Conservation (phyloP, 306 rosid genomes). For the Trichosanthes cucumerina region DNA sequence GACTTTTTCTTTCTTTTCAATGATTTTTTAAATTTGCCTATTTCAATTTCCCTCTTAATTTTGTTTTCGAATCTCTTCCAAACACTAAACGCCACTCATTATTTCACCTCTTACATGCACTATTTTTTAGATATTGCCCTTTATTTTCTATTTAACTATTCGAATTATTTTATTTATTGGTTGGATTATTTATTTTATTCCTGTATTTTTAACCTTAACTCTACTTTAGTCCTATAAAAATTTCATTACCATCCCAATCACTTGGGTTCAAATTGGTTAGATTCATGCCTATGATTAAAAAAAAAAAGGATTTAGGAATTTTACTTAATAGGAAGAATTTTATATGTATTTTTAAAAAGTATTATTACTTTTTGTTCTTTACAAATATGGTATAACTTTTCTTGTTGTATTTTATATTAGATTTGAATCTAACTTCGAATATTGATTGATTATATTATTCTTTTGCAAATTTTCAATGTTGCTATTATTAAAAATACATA, state of each 20-base stretch:
- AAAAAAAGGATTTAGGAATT: no score
- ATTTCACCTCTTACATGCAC: neutral
- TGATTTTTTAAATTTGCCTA: neutral
- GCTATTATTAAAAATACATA: no score
- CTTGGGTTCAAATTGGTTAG: neutral
- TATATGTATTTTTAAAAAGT: no score
- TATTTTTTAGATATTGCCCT: neutral
- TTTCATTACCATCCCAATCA: neutral
- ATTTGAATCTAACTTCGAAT: no score
- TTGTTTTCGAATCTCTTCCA: constrained; percentile 2
- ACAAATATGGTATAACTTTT: no score
- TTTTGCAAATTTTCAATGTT: no score
- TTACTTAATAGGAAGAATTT: no score
- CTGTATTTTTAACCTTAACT: neutral
- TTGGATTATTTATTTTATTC: neutral
- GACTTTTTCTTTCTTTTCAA: neutral
- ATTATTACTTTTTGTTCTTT: no score
- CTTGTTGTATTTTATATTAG: no score
- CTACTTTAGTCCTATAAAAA: neutral
- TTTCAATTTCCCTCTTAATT: neutral
- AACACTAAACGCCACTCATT: neutral
- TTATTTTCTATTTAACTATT: neutral
- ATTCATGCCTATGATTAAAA: no score
- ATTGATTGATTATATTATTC: no score
- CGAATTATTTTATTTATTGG: neutral